Evolutionary conservation across 495 filamentous ascomycete species (phyloP).

Genomic region (Penicillium verhagenii): DNA sequence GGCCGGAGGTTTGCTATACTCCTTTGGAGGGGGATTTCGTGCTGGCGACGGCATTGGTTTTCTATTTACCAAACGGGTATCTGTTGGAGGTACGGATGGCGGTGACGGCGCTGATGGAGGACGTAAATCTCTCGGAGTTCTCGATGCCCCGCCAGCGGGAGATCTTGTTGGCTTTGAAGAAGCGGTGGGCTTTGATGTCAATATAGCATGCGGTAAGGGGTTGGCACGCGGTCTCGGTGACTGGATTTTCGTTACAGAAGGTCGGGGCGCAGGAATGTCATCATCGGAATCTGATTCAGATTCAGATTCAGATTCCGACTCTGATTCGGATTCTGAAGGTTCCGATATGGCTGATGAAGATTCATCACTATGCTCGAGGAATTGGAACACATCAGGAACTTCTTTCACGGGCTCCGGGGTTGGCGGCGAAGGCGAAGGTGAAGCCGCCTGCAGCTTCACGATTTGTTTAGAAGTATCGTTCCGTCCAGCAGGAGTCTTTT

Average conservation of each 20-base stretch:
- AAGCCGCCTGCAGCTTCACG: slow-evolving; percentile 14
- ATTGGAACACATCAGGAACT: slow-evolving; percentile 44
- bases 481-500: slow-evolving; percentile 12
- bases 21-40: slow-evolving; percentile 21
- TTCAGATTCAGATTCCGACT: slow-evolving; percentile 12
- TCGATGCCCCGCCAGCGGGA: slow-evolving; percentile 1
- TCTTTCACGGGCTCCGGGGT: slow-evolving; percentile 20
- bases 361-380: slow-evolving; percentile 32
- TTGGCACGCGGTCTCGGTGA: slow-evolving; percentile 20
- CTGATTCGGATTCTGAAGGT: slow-evolving; percentile 14
- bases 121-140: slow-evolving; percentile 19
- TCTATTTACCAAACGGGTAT: slow-evolving; percentile 15
- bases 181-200: slow-evolving; percentile 11
- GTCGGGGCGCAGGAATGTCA: slow-evolving; percentile 4
- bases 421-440: slow-evolving; percentile 18
- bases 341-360: slow-evolving; percentile 23
- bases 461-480: slow-evolving; percentile 16
- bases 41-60: slow-evolving; percentile 19
- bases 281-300: slow-evolving; percentile 16
- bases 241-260: slow-evolving; percentile 20
- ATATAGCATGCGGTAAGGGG: slow-evolving; percentile 14
- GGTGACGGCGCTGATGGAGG: slow-evolving; percentile 23
- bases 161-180: slow-evolving; percentile 8
- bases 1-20: slow-evolving; percentile 9
- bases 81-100: slow-evolving; percentile 21